Conservation (phyloP, 148 eudicot species). For the Spergularia marina region DNA sequence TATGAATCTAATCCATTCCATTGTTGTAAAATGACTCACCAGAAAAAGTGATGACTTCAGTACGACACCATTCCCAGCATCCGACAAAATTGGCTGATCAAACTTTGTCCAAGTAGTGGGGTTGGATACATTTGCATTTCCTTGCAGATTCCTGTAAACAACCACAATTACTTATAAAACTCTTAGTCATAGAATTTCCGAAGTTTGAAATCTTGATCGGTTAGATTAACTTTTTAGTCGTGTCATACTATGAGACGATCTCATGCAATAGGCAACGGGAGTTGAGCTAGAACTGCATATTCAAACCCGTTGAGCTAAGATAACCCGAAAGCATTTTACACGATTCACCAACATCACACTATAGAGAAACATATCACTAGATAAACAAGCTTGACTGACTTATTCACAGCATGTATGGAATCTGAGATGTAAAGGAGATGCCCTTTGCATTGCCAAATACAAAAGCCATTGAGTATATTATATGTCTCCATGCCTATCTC, state of each 20-base stretch:
- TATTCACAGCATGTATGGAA: background rate
- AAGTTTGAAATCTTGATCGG: no score
- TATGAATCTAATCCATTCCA: constrained; percentile 5
- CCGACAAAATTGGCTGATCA: constrained; percentile 17
- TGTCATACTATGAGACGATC: no score
- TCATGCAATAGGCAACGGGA: background rate
- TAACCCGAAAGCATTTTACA: background rate
- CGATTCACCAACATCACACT: background rate
- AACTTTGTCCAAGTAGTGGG: constrained; percentile 5
- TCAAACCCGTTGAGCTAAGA: background rate
- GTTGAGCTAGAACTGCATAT: background rate
- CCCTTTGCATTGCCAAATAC: background rate
- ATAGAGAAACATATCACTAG: background rate
- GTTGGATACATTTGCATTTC: constrained; percentile 11
- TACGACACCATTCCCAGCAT: constrained; percentile 6
- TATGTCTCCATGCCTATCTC: background rate
- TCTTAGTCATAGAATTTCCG: background rate
- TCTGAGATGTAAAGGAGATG: constrained; percentile 6
- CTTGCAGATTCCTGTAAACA: background rate
- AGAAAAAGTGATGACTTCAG: background rate
- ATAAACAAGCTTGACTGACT: background rate
- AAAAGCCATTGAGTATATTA: background rate
- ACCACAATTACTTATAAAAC: background rate
- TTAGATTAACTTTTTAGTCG: no score
- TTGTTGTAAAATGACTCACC: constrained; percentile 21